Base-by-base conservation (phyloP, 2,329 filamentous ascomycete species). In the Colletotrichum liaoningense region DNA sequence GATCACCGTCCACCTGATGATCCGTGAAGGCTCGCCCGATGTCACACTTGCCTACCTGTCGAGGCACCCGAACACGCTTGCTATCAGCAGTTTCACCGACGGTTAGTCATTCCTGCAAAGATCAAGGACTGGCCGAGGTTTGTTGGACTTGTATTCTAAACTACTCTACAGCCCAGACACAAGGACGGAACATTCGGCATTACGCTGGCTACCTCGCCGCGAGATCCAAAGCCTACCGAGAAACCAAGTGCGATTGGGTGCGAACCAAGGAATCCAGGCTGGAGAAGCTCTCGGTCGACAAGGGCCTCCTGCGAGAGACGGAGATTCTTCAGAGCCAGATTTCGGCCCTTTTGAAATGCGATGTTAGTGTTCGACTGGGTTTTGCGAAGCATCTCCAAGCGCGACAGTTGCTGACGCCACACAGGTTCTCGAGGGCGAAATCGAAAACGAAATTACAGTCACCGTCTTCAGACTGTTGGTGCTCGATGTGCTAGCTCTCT, bases 1-100 rank as follows among this genome's bases (percentile, higher is more conserved):
- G 77, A 98, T 98, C 79, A 97, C 97, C 62, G 92, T 97, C 59
- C 97, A 99, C 83, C 87, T 98, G 74, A 98, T 99, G 97, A 97
- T 99, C 81, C 91, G 97, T 77, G 97, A 99, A 85, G 97, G 97
- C 67, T 93, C 95, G 76, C 92, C 93, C 42, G 95, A 98, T 81
- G 93, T 95, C 62, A 98, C 97, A 3, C 87, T 99, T 76, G 89
- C 91, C 74, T 98, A 94, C 79, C 89, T 99, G 42, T 89, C 95
- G 56, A 93, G 93, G 77, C 93, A 96, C 80, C 93, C 94, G 68
- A 94, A 93, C 78, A 90, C 94, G 81, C 88, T 99, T 75, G 94
- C 94, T 24, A 94, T 98, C 78, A 97, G 95, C 83, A 93, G 92
- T 80, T 97, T 98, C 80, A 96, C 95, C 57, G 95, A 98, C 85